phyloP scores from a whole-genome alignment of 768 basidiomycete genomes.

The Rhodotorula sphaerocarpa region DNA sequence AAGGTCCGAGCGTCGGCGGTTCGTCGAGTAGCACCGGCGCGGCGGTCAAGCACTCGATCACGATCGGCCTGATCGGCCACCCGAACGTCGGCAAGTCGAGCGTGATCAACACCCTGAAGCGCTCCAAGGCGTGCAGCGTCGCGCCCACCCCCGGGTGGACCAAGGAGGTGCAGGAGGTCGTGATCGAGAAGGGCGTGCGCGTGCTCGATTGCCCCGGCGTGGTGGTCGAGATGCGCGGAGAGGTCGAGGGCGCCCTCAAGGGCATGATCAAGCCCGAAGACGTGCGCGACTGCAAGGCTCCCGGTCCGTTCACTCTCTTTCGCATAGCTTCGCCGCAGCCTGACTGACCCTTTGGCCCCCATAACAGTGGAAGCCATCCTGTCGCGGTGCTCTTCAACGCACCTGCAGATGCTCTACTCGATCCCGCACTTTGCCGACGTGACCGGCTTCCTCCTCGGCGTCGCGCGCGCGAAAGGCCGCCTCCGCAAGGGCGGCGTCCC shows the following conservation, averaged over 20 bases:
- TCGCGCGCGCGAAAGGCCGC: conserved; percentile 72
- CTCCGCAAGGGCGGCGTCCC: conserved; percentile 89
- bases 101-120: conserved; percentile 83
- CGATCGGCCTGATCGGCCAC: conserved; percentile 87
- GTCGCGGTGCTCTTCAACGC: conserved; percentile 57
- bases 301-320: conserved; percentile 54
- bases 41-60: conserved; percentile 45
- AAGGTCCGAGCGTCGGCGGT: not conserved
- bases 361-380: conserved; percentile 75
- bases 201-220: conserved; percentile 95
- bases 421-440: conserved; percentile 64
- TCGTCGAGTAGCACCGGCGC: conserved; percentile 5
- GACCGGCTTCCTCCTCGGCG: conserved; percentile 79
- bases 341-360: not conserved
- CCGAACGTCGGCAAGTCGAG: conserved; percentile 97
- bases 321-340: not conserved
- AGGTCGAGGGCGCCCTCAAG: conserved; percentile 39
- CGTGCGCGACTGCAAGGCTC: conserved; percentile 77
- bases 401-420: conserved; percentile 75
- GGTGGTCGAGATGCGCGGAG: conserved; percentile 54
- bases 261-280: conserved; percentile 55
- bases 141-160: conserved; percentile 93
- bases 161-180: conserved; percentile 79
- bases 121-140: conserved; percentile 85
- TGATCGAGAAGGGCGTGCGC: conserved; percentile 82